Base-by-base conservation (phyloP, 371 early-diverging fungal species). In the Mortierella sp. region DNA sequence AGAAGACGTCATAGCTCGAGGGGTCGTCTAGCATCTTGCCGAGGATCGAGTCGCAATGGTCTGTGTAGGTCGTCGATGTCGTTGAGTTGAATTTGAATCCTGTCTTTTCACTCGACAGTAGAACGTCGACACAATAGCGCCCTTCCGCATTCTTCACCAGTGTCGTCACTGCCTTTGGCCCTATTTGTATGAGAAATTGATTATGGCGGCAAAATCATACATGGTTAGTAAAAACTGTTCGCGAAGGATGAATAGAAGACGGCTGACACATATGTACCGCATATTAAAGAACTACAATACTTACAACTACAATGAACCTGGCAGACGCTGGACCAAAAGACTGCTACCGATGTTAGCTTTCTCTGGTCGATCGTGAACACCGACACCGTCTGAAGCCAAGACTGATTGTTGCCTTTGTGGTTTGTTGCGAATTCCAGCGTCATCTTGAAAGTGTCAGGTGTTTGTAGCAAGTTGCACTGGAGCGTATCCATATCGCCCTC, bases 1-100 rank as follows among this genome's bases (percentile, higher is more conserved):
- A 83, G 16, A 71, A 79, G 21, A 83, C 83, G 27, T 83, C 80
- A 18, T 83, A 71, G 5, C 80, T 76, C 18, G 29, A 29, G 0
- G 29, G 12, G 43, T 83, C 83, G 6, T 76, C 63, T 38, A 83
- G 71, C 74, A 83, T 75, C 74, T 56, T 76, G 70, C 46, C 71
- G 3, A 83, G 71, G 4, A 83, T 54, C 7, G 65, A 60, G 10
- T 79, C 76, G 58, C 83, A 76, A n/a, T 83, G 77, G 4, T 65
- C 68, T 41, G 51, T 49, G 63, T 46, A 55, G 38, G 46, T 27
- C 24, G 68, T 68, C 24, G 68, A 68, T 68, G 68, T 68, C 3
- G 68, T 68, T 24, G 43, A 7, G 10, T 38, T 24, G 11, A 38
- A 35, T 10, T 38, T 38, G 24, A 21, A 8, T 16, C 68, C 41